A percentile compares a stretch with the other conserved stretches of the same genome.
These are phyloP conservation scores for Laguncularia racemosa DNA, from an alignment of 345 rosid genomes.

Conservation along the genomic window DNA sequence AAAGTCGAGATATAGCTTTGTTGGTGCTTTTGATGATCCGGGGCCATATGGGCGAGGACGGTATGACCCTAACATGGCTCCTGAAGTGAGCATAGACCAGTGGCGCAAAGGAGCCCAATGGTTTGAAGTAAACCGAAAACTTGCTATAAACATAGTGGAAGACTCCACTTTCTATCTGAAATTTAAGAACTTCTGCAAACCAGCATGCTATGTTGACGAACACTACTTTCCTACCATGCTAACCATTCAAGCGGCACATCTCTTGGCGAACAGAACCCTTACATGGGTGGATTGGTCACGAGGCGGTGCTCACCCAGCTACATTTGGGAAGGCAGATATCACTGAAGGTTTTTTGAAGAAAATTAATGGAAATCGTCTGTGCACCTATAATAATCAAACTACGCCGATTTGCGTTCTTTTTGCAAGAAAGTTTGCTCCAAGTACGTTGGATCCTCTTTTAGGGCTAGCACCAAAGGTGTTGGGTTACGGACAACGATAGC, in stretches of 20 bases:
- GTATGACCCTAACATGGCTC: constrained; percentile 64
- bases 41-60: constrained; percentile 89
- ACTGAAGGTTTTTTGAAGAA: constrained; percentile 54
- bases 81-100: constrained; percentile 59
- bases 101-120: constrained; percentile 98
- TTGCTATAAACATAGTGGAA: constrained; percentile 58
- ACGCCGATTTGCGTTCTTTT: constrained; percentile 51
- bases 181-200: constrained; percentile 67
- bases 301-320: constrained; percentile 91
- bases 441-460: constrained; percentile 35
- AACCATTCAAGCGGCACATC: constrained; percentile 50
- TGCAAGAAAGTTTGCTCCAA: constrained; percentile 82
- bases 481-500: constrained; percentile 22
- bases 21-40: constrained; percentile 84
- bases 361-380: constrained; percentile 29
- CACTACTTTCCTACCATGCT: constrained; percentile 96
- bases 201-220: constrained; percentile 90
- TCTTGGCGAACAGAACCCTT: constrained; percentile 71
- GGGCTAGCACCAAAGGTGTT: constrained; percentile 18
- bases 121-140: constrained; percentile 79
- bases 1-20: constrained; percentile 62
- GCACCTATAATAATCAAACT: constrained; percentile 50
- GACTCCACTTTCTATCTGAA: constrained; percentile 58
- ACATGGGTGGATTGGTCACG: constrained; percentile 99
- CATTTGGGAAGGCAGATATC: constrained; percentile 67